Base-by-base conservation (phyloP, 164 flowering plant genomes). In the Sedum album region DNA sequence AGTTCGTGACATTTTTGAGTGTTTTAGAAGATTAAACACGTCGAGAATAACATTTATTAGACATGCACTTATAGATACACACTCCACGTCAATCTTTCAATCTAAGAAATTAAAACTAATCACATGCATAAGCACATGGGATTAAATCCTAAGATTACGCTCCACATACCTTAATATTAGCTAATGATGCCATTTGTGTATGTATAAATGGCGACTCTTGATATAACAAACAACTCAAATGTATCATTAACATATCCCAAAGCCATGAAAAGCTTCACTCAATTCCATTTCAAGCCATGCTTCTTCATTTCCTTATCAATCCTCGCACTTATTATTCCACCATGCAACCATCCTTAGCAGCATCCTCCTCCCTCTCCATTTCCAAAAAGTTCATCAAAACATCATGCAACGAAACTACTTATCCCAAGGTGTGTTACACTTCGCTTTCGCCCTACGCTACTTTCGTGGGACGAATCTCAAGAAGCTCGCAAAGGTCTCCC, bases 381-480 rank as follows among this genome's bases (percentile, higher is more conserved):
- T 33, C 53, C 78, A 75, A 11, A 60, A 48, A 23, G 8, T 78
- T 44, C 76, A 51, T 81, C 33, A 69, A 66, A 62, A 73, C 66
- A 6, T 39, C 78, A 6, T 81, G 84, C 74, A 73, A 30, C 8
- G 46, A 70, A 8, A 74, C 81, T 31, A 66, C 66, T n/a, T n/a
- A n/a, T n/a, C n/a, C n/a, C n/a, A n/a, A n/a, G n/a, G n/a, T n/a
- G n/a, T n/a, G n/a, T n/a, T 44, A 73, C 79, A 33, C 49, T 0
- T 67, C 74, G 17, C 79, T 81, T 65, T 69, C 68, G 7, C 25
- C 82, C 9, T 75, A 73, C 66, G 72, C 80, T 44, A 18, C 74
- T 67, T 31, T 61, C 20, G 67, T 81, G n/a, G n/a, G n/a, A n/a
- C n/a, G n/a, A n/a, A n/a, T n/a, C n/a, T n/a, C n/a, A n/a, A n/a